Base-by-base conservation (phyloP, 305 asterid species). In the Plantago lanceolata region DNA sequence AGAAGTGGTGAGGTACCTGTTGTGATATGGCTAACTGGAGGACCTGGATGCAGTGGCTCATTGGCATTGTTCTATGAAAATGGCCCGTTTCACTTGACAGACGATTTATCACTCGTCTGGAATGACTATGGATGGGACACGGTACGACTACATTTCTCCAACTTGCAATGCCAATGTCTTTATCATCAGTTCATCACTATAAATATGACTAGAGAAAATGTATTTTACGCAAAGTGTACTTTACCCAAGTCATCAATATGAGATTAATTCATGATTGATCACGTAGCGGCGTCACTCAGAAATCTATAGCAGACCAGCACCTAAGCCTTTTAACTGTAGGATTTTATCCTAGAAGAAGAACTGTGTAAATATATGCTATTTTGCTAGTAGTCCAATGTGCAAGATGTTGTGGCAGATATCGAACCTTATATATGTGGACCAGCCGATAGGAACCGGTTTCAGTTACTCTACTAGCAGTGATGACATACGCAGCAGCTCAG, bases 81-180 rank as follows among this genome's bases (percentile, higher is more conserved):
- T 63, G 96, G 92, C 21, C 92, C 94, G 31, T 88, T 80, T 66
- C 72, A 84, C 2, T 64, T 88, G 14, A 29, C 78, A 28, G 37
- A 60, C 9, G 55, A 78, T 59, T 59, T 70, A 45, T 76, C 92
- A 19, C 86, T 88, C 44, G 73, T 33, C 4, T 85, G 84, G 88
- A 88, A 85, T 64, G 74, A 85, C 20, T 88, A 72, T 31, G 96
- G 96, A 17, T 88, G 96, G 95, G 92, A 88, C 63, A 75, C 81
- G 89, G 96, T 88, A 66, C 44, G 12, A n/a, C 21, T 49, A 6
- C 0, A n/a, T 19, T 57, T 28, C 19, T 19, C 13, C 37, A 37
- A 66, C 21, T 14, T 19, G 53, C 24, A 29, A 31, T 47, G 26
- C 19, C 53, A 60, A 37, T 65, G 53, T 3, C 3, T 20, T 50